Percentiles rank a stretch among this genome's conserved stretches.
Conservation (phyloP, 2,329 filamentous ascomycete species). For the Bipolaris gigantea region DNA sequence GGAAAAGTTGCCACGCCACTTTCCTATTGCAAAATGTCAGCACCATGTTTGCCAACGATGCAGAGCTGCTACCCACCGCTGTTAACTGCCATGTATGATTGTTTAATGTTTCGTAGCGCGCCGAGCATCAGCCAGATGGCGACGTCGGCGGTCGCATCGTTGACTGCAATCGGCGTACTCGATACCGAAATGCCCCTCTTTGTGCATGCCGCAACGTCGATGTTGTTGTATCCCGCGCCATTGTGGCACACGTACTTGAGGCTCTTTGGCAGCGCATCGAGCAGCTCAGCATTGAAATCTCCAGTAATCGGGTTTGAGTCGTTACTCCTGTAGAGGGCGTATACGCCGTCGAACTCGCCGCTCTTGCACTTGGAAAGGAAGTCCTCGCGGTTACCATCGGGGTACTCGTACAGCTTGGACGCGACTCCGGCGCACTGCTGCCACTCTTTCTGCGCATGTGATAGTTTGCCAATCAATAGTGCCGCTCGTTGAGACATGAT, state of each 20-base stretch:
- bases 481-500: constrained; percentile 43
- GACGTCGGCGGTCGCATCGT: constrained; percentile 56
- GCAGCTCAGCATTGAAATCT: constrained; percentile 51
- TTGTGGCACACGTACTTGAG: constrained; percentile 53
- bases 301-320: constrained; percentile 55
- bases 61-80: constrained; percentile 37
- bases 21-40: constrained; percentile 30
- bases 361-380: constrained; percentile 59
- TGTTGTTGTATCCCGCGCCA: constrained; percentile 63
- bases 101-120: constrained; percentile 54
- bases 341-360: constrained; percentile 59
- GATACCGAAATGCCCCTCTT: constrained; percentile 50
- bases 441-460: constrained; percentile 53
- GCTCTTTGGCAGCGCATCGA: constrained; percentile 46
- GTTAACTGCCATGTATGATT: constrained; percentile 51
- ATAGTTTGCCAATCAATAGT: constrained; percentile 51
- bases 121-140: constrained; percentile 57
- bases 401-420: constrained; percentile 54
- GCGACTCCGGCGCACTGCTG: constrained; percentile 41
- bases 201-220: constrained; percentile 59
- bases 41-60: not conserved
- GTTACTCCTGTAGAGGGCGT: constrained; percentile 62
- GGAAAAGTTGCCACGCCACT: constrained; percentile 51
- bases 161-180: constrained; percentile 53
- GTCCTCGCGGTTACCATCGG: constrained; percentile 55